A percentile compares a stretch with the other conserved stretches of the same genome.
Conservation (phyloP, 371 early-diverging fungal genomes). For the Conidiobolus incongruus region DNA sequence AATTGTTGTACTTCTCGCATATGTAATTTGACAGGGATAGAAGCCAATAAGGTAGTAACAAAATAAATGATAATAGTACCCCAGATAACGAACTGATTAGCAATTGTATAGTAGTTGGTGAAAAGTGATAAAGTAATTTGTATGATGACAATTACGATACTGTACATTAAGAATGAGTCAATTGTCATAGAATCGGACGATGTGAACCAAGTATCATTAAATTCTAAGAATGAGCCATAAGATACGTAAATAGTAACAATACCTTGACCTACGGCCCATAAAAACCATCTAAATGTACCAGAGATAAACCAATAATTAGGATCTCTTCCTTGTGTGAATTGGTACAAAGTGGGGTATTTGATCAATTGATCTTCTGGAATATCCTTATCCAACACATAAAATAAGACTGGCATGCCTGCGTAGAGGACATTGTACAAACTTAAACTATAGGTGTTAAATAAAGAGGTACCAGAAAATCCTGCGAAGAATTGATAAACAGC, state of each 20-base stretch:
- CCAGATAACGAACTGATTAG: not conserved
- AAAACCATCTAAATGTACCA: conserved; percentile 2
- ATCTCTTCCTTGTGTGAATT: conserved; percentile 2
- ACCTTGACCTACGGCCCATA: conserved; percentile 3
- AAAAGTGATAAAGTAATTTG: conserved; percentile 2
- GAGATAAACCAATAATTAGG: not conserved
- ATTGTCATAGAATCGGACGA: not conserved
- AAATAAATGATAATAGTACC: conserved; percentile 2
- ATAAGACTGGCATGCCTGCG: conserved; percentile 51
- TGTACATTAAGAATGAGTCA: conserved; percentile 1
- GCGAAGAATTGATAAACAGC: conserved; percentile 40
- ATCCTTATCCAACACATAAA: conserved; percentile 9
- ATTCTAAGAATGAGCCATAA: not conserved
- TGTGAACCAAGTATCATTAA: not conserved
- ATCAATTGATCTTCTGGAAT: not conserved
- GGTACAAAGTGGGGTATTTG: not conserved
- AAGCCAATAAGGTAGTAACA: not conserved
- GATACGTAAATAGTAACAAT: not conserved
- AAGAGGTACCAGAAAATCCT: conserved; percentile 57
- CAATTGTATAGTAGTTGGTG: conserved; percentile 3
- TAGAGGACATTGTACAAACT: conserved; percentile 65
- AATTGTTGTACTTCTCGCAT: no score
- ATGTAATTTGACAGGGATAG: not conserved
- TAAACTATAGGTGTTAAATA: conserved; percentile 57
- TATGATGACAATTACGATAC: not conserved